Evolutionary conservation across 2,329 filamentous ascomycete species (phyloP).

Genomic region (Exophiala phaeomuriformis): DNA sequence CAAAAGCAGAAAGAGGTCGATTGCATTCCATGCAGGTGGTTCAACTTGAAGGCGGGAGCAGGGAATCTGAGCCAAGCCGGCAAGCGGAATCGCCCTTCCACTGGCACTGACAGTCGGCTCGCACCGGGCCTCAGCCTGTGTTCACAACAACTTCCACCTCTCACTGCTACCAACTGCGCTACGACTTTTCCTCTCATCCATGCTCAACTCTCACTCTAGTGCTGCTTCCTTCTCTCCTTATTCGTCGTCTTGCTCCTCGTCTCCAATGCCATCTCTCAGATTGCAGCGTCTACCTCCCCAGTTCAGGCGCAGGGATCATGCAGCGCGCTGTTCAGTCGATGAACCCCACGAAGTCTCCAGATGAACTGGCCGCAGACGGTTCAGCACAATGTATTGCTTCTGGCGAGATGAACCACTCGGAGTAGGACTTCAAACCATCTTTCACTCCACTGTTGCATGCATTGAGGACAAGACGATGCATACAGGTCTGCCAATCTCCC

Average conservation of each 20-base stretch:
- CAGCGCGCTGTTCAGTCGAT: constrained; percentile 1
- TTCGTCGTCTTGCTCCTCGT: not conserved
- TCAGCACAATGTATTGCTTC: not conserved
- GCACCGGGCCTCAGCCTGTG: constrained; percentile 2
- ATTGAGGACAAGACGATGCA: constrained; percentile 1
- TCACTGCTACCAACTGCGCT: not conserved
- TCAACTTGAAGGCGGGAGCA: not conserved
- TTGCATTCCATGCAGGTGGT: not conserved
- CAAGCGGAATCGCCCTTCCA: not conserved
- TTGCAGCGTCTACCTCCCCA: not conserved
- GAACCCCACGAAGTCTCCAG: constrained; percentile 17
- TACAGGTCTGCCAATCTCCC: constrained; percentile 5
- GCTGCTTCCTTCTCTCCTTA: not conserved
- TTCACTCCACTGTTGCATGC: not conserved
- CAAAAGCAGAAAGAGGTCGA: not conserved
- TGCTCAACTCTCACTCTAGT: not conserved
- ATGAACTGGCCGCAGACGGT: constrained; percentile 16
- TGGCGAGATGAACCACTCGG: constrained; percentile 7
- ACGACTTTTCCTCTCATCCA: not conserved
- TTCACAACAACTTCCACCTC: not conserved
- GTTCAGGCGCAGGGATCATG: constrained; percentile 5
- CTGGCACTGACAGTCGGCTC: not conserved
- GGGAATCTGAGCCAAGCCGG: not conserved
- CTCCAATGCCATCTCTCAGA: not conserved
- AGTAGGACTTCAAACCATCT: not conserved